Conservation (phyloP, 305 asterid genomes). For the Solanum hybrid region DNA sequence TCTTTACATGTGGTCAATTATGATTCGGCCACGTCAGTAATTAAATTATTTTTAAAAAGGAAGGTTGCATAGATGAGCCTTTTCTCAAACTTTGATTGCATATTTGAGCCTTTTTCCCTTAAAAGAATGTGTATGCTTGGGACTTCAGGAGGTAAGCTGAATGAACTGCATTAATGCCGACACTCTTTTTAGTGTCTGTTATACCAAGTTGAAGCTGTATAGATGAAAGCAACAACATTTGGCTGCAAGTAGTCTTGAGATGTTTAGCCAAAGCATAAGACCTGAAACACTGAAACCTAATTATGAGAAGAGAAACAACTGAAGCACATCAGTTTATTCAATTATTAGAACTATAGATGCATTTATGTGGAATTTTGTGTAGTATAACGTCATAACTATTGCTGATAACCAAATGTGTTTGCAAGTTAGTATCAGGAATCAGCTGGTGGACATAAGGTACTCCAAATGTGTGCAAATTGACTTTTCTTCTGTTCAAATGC, state of each 20-base stretch:
- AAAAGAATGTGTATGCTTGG: background rate
- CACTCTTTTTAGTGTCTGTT: background rate
- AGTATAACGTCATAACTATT: background rate
- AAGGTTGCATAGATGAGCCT: too few relatives aligned
- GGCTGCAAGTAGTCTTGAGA: background rate
- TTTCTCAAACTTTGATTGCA: background rate
- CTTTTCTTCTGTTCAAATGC: background rate
- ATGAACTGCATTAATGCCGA: background rate
- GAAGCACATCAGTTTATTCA: background rate
- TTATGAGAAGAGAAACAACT: background rate
- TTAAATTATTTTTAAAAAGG: background rate
- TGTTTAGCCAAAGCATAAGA: constrained; percentile 1
- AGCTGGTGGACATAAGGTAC: background rate
- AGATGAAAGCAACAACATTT: background rate
- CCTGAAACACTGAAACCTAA: background rate
- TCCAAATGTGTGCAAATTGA: background rate
- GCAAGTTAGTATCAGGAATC: background rate
- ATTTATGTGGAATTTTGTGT: background rate
- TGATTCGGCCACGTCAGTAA: background rate
- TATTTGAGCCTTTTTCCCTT: background rate
- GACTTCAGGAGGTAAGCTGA: background rate
- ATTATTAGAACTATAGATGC: constrained; percentile 1
- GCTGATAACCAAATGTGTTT: background rate
- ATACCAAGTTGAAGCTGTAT: background rate
- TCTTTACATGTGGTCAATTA: background rate